Evolutionary conservation across 208 protist genomes (phyloP).

Genomic region (Naegleria fowleri): DNA sequence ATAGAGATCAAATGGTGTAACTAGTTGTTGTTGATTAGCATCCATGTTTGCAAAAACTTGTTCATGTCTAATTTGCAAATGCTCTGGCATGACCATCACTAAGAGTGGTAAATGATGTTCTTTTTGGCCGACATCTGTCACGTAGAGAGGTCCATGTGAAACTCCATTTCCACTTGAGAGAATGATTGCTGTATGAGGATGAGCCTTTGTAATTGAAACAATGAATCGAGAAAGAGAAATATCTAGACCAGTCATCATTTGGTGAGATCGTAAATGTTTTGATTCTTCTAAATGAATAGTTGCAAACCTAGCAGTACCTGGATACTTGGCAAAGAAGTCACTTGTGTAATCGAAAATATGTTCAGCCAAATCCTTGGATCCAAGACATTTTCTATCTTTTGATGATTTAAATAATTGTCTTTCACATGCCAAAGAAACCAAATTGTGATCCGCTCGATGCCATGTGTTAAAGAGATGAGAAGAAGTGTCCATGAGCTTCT

Average conservation of each 20-base stretch:
- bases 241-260: background rate
- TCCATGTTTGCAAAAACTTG: background rate
- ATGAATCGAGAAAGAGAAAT: background rate
- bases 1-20: background rate
- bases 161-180: background rate
- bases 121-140: background rate
- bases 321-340: background rate
- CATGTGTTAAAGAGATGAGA: background rate
- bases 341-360: background rate
- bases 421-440: background rate
- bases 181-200: background rate
- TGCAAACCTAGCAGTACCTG: background rate
- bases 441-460: background rate
- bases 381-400: background rate
- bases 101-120: background rate
- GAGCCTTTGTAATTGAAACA: background rate
- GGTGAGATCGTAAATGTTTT: background rate
- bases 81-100: background rate
- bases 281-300: background rate
- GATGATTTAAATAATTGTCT: background rate
- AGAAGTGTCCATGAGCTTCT: background rate
- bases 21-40: background rate
- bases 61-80: background rate
- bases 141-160: background rate
- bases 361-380: background rate